These are phyloP conservation scores for Saccharum officinarum DNA, from an alignment of 176 grass and related monocot species.

Conservation along the genomic window DNA sequence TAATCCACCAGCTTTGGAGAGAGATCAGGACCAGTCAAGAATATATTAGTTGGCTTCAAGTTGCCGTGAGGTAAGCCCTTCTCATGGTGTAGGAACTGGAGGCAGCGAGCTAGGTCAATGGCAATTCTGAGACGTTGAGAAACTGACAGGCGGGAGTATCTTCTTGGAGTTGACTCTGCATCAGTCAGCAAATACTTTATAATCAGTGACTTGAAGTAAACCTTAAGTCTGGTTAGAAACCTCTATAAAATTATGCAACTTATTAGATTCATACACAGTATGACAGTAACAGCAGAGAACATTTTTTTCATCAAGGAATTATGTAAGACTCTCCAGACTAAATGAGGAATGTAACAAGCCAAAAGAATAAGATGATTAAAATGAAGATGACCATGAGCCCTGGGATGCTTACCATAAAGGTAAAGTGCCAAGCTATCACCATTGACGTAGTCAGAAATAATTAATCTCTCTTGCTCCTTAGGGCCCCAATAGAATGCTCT, in stretches of 20 bases:
- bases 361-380: slow-evolving; percentile 6
- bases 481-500: slow-evolving; percentile 93
- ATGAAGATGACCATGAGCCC: slow-evolving; percentile 28
- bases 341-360: not conserved
- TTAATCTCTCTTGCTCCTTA: slow-evolving; percentile 93
- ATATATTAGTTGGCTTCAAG: slow-evolving; percentile 91
- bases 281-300: not conserved
- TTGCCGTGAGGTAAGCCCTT: slow-evolving; percentile 88
- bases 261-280: not conserved
- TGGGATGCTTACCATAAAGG: slow-evolving; percentile 79
- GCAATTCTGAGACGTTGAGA: slow-evolving; percentile 78
- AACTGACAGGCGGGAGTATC: slow-evolving; percentile 86
- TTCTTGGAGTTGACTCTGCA: slow-evolving; percentile 94
- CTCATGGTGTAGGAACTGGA: slow-evolving; percentile 79
- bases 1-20: slow-evolving; percentile 85
- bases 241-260: not conserved
- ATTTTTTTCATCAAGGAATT: not conserved
- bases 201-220: slow-evolving; percentile 25
- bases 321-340: not conserved
- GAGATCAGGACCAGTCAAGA: slow-evolving; percentile 88
- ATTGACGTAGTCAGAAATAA: slow-evolving; percentile 79
- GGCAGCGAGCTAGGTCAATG: slow-evolving; percentile 67
- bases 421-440: slow-evolving; percentile 80
- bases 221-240: not conserved
- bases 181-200: not conserved